phyloP scores from a whole-genome alignment of 345 rosid species.

The Gossypium anomalum region DNA sequence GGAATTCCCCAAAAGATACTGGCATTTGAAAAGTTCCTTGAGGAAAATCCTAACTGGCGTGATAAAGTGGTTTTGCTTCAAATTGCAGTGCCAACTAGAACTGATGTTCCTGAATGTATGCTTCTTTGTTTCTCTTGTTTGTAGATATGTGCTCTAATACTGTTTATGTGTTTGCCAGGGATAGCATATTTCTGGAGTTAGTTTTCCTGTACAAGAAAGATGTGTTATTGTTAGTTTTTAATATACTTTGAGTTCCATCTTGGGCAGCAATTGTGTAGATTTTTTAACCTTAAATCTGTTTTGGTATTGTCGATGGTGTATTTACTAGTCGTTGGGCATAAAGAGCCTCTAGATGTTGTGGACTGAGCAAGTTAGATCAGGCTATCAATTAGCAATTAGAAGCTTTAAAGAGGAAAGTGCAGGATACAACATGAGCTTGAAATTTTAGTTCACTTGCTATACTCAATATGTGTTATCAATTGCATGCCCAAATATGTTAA shows the following conservation, averaged over 20 bases:
- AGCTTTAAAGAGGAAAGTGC: not conserved
- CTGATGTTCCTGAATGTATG: slow-evolving; percentile 99
- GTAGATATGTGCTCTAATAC: not conserved
- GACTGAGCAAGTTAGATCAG: not conserved
- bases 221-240: not conserved
- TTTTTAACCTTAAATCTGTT: not conserved
- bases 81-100: slow-evolving; percentile 99
- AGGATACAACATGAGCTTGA: not conserved
- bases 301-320: not conserved
- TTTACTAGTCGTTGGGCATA: not conserved
- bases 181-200: slow-evolving; percentile 6
- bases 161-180: not conserved
- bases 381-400: not conserved
- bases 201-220: not conserved
- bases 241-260: not conserved
- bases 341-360: not conserved
- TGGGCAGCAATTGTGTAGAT: not conserved
- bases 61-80: slow-evolving; percentile 95
- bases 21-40: slow-evolving; percentile 98
- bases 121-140: slow-evolving; percentile 20
- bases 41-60: slow-evolving; percentile 93
- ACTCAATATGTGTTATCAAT: not conserved
- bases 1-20: slow-evolving; percentile 99
- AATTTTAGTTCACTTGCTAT: not conserved
- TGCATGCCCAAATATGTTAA: not conserved